Evolutionary conservation across 148 eudicot species (phyloP).

Genomic region (Vaccinium darrowii): DNA sequence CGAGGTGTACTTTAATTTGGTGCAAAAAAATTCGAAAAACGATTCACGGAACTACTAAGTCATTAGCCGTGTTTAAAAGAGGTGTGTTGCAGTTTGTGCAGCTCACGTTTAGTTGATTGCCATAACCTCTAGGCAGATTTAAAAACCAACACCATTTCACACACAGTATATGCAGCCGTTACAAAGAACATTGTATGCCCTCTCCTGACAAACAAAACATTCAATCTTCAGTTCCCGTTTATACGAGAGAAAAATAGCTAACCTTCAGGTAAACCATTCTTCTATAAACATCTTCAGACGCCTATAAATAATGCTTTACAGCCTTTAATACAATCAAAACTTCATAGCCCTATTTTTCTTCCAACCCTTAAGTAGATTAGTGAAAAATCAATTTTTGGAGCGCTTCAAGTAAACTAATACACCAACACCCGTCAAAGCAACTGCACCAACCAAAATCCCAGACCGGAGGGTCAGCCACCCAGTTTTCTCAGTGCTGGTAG

Average conservation of each 20-base stretch:
- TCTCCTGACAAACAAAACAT: not conserved
- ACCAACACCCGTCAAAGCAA: conserved; percentile 55
- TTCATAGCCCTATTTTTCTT: not conserved
- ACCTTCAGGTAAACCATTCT: not conserved
- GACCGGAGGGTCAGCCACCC: conserved; percentile 43
- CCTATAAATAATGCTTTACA: not conserved
- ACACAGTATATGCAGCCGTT: not conserved
- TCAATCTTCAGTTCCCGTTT: not conserved
- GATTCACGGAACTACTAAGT: no score
- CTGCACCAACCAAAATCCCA: conserved; percentile 70
- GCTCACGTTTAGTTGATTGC: not conserved
- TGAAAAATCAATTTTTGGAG: conserved; percentile 22
- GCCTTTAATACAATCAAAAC: not conserved
- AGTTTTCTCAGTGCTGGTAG: conserved; percentile 25
- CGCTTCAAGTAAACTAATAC: conserved; percentile 64
- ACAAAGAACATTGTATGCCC: not conserved
- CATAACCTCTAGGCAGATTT: not conserved
- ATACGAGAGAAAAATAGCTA: not conserved
- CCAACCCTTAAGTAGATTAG: not conserved
- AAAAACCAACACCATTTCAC: not conserved
- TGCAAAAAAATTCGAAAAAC: no score
- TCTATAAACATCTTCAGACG: not conserved
- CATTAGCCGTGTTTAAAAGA: no score
- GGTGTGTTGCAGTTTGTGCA: no score
- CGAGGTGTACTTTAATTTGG: no score